These are phyloP conservation scores for Trichoderma asperellum DNA, from an alignment of 2,329 filamentous ascomycete species.

Conservation along the genomic window DNA sequence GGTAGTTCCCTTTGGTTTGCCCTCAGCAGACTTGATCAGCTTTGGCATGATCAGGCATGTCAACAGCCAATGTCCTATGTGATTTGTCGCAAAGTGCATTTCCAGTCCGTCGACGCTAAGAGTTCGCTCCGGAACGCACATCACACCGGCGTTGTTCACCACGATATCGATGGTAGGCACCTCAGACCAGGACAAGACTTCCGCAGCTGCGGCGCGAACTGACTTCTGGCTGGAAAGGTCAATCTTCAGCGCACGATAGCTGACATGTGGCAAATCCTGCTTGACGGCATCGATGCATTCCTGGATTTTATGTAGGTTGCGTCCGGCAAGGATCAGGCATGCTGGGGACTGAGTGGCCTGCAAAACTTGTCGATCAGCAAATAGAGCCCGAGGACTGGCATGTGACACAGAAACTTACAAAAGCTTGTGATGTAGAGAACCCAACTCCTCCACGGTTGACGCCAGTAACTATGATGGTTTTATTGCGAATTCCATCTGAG, in stretches of 20 bases:
- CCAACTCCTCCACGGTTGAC: conserved; percentile 43
- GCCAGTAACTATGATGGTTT: conserved; percentile 45
- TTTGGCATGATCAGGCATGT: conserved; percentile 44
- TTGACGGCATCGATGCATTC: conserved; percentile 44
- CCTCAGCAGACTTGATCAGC: conserved; percentile 38
- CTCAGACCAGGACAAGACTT: conserved; percentile 38
- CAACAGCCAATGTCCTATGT: conserved; percentile 46
- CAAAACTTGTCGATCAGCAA: not conserved
- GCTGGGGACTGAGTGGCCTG: conserved; percentile 38
- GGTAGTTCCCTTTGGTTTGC: conserved; percentile 38
- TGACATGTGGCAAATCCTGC: conserved; percentile 39
- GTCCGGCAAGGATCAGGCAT: conserved; percentile 48
- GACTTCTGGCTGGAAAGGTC: conserved; percentile 46
- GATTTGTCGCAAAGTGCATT: conserved; percentile 44
- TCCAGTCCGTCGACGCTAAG: conserved; percentile 45
- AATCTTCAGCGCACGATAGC: conserved; percentile 40
- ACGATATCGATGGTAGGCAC: conserved; percentile 43
- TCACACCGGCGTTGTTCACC: conserved; percentile 48
- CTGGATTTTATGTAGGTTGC: conserved; percentile 44
- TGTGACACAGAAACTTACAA: conserved; percentile 27
- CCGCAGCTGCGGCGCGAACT: conserved; percentile 44
- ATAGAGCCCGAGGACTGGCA: not conserved
- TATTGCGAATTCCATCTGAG: conserved; percentile 36
- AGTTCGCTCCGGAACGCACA: conserved; percentile 40
- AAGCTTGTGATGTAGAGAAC: conserved; percentile 42